Percentiles rank a stretch among this genome's conserved stretches.
Evolutionary conservation across 2,329 filamentous ascomycete species (phyloP).

Genomic region (Pseudopyrenochaeta lycopersici): DNA sequence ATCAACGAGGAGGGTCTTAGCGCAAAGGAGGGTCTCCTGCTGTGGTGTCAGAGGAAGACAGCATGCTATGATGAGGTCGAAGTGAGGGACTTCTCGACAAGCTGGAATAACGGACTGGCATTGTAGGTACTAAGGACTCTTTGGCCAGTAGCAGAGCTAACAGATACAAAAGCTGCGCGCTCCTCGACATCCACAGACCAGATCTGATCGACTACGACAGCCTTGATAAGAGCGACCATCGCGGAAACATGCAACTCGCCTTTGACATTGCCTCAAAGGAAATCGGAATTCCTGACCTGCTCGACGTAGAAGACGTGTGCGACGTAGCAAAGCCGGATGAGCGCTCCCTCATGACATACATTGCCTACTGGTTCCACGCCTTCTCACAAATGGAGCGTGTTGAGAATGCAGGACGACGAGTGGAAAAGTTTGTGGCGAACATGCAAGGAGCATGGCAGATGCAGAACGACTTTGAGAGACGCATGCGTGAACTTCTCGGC

Average conservation of each 20-base stretch:
- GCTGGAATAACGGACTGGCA: slow-evolving; percentile 97
- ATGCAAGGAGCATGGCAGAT: slow-evolving; percentile 99
- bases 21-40: slow-evolving; percentile 90
- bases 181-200: slow-evolving; percentile 95
- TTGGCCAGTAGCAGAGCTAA: slow-evolving; percentile 8
- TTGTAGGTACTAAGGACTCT: slow-evolving; percentile 62
- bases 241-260: slow-evolving; percentile 96
- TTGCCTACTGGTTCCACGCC: slow-evolving; percentile 99
- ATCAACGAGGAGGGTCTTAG: slow-evolving; percentile 99
- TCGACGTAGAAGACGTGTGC: slow-evolving; percentile 98
- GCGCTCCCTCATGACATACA: slow-evolving; percentile 97
- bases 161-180: slow-evolving; percentile 69
- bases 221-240: slow-evolving; percentile 92
- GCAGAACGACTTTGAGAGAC: slow-evolving; percentile 93
- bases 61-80: slow-evolving; percentile 98
- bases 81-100: slow-evolving; percentile 90
- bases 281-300: slow-evolving; percentile 93
- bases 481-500: slow-evolving; percentile 83
- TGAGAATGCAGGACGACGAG: slow-evolving; percentile 92
- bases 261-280: slow-evolving; percentile 97
- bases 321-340: slow-evolving; percentile 97
- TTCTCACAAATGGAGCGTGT: slow-evolving; percentile 99
- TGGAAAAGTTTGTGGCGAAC: slow-evolving; percentile 98
- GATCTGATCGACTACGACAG: slow-evolving; percentile 97
- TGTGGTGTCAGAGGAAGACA: slow-evolving; percentile 99